Percentiles rank a stretch among this genome's conserved stretches.
Conservation (phyloP, 2,329 filamentous ascomycete species). For the Colletotrichum acutatum region DNA sequence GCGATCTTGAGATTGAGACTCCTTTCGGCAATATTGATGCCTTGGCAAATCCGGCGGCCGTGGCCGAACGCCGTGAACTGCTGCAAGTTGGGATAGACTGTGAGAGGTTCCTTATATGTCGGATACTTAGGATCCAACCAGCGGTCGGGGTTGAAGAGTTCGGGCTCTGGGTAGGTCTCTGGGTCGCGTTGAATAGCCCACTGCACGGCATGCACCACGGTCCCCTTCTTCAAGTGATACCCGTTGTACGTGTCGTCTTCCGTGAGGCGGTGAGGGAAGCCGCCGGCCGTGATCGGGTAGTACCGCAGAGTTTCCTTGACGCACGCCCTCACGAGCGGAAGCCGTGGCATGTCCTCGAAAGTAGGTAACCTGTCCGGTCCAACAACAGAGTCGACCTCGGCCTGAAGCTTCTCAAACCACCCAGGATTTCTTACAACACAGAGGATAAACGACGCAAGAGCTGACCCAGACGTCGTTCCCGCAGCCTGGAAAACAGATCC, state of each 20-base stretch:
- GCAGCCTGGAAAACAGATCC: slow-evolving; percentile 49
- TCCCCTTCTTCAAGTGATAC: slow-evolving; percentile 61
- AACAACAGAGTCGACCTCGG: slow-evolving; percentile 52
- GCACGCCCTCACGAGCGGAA: slow-evolving; percentile 52
- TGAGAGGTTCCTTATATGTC: slow-evolving; percentile 53
- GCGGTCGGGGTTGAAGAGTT: slow-evolving; percentile 52
- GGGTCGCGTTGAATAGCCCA: slow-evolving; percentile 61
- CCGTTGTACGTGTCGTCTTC: slow-evolving; percentile 63
- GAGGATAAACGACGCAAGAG: slow-evolving; percentile 41
- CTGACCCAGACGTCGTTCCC: slow-evolving; percentile 48
- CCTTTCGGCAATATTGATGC: slow-evolving; percentile 53
- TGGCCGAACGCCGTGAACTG: slow-evolving; percentile 63
- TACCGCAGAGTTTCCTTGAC: slow-evolving; percentile 60
- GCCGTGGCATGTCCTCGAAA: slow-evolving; percentile 47
- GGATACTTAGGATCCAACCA: slow-evolving; percentile 51
- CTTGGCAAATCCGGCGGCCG: slow-evolving; percentile 60
- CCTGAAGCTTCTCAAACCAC: slow-evolving; percentile 47
- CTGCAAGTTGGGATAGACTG: slow-evolving; percentile 49
- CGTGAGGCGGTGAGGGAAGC: slow-evolving; percentile 62
- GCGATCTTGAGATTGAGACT: slow-evolving; percentile 53
- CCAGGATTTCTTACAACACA: slow-evolving; percentile 46
- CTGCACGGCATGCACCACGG: slow-evolving; percentile 62
- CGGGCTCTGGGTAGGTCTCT: slow-evolving; percentile 48
- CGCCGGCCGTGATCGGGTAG: slow-evolving; percentile 55
- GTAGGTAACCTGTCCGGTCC: slow-evolving; percentile 47